Percentiles rank a stretch among this genome's conserved stretches.
These are phyloP conservation scores for Trichodelitschia bisporula DNA, from an alignment of 495 filamentous ascomycete species.

Conservation along the genomic window DNA sequence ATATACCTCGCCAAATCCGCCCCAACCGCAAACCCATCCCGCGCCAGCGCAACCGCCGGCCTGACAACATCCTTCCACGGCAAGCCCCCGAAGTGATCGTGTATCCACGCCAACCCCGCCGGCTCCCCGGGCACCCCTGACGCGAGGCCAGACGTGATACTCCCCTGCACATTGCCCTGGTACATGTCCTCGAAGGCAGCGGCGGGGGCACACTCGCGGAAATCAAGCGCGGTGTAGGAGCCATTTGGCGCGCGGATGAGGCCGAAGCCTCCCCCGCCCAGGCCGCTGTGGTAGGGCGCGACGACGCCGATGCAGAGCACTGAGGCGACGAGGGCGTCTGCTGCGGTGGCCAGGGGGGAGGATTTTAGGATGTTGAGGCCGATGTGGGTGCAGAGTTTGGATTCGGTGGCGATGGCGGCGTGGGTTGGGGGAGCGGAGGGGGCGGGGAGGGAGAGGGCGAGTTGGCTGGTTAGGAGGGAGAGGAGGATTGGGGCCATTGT, in stretches of 20 bases:
- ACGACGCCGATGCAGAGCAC: slow-evolving; percentile 14
- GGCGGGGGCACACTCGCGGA: slow-evolving; percentile 4
- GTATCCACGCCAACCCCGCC: slow-evolving; percentile 49
- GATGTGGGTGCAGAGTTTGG: slow-evolving; percentile 45
- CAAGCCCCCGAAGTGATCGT: slow-evolving; percentile 43
- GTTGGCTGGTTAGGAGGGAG: no score
- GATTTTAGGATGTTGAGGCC: slow-evolving; percentile 41
- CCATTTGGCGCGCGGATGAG: slow-evolving; percentile 1
- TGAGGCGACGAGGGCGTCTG: slow-evolving; percentile 17
- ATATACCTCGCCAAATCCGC: slow-evolving; percentile 50
- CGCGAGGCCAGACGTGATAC: neutral
- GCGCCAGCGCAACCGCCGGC: slow-evolving; percentile 50
- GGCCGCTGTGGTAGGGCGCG: slow-evolving; percentile 46
- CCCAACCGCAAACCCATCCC: slow-evolving; percentile 46
- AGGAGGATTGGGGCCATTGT: no score
- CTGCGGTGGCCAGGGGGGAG: slow-evolving; percentile 13
- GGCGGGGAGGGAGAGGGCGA: no score
- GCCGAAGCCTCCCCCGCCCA: slow-evolving; percentile 5
- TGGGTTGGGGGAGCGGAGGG: no score
- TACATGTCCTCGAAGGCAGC: slow-evolving; percentile 5
- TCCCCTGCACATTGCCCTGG: neutral
- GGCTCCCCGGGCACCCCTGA: slow-evolving; percentile 61
- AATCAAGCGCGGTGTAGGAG: slow-evolving; percentile 1
- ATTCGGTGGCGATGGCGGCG: slow-evolving; percentile 72
- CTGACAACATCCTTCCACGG: slow-evolving; percentile 44